Conservation (phyloP, 108 stramenopile species). For the Cyclotella sp. region DNA sequence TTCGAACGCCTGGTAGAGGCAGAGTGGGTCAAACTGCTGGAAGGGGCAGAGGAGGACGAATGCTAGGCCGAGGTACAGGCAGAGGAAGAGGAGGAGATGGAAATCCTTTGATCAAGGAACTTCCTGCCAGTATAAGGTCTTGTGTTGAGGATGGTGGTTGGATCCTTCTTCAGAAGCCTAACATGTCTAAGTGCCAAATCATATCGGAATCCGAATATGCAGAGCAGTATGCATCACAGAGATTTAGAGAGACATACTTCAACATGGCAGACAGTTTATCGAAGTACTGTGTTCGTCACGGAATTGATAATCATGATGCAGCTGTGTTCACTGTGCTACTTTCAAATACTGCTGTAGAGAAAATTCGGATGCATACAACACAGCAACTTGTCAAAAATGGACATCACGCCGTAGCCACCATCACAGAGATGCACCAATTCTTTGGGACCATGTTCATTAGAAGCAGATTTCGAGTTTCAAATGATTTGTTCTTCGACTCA, state of each 20-base stretch:
- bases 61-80: not conserved
- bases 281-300: not conserved
- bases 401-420: no score
- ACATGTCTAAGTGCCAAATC: not conserved
- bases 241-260: not conserved
- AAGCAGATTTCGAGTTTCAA: not conserved
- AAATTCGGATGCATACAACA: constrained; percentile 1
- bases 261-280: no score
- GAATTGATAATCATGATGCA: not conserved
- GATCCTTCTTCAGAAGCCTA: not conserved
- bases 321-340: no score
- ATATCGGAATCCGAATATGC: not conserved
- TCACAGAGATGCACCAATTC: no score
- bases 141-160: constrained; percentile 5
- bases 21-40: no score
- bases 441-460: not conserved
- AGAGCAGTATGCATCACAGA: not conserved
- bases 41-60: no score
- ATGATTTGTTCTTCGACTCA: no score
- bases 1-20: no score
- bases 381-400: not conserved
- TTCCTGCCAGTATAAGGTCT: not conserved
- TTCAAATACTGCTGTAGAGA: not conserved
- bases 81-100: not conserved
- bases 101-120: not conserved